Conservation (phyloP, 1,139 yeast species). For the Hanseniaspora sp. region DNA sequence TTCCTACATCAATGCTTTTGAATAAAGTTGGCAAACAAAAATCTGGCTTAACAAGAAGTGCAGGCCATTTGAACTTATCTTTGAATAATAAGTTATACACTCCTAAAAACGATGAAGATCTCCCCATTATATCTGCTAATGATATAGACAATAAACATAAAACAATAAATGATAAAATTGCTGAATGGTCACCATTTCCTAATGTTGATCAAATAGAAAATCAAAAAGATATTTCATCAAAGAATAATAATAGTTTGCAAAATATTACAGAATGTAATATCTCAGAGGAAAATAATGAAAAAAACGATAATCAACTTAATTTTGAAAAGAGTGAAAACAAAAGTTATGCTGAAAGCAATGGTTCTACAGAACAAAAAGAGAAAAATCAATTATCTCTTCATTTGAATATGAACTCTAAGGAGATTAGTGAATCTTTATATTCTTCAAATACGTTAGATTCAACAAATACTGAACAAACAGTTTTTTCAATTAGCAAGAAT, state of each 20-base stretch:
- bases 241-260: not conserved
- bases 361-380: too few species aligned
- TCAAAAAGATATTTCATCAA: not conserved
- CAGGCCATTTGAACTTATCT: slow-evolving; percentile 16
- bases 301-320: too few species aligned
- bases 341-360: too few species aligned
- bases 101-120: not conserved
- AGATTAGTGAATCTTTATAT: too few species aligned
- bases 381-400: too few species aligned
- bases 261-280: not conserved
- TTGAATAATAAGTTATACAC: not conserved
- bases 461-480: not conserved
- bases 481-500: not conserved
- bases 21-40: slow-evolving; percentile 5
- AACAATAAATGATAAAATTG: slow-evolving; percentile 7
- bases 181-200: slow-evolving; percentile 1
- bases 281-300: too few species aligned
- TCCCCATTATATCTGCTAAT: not conserved
- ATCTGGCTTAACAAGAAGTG: slow-evolving; percentile 16
- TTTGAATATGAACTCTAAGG: too few species aligned
- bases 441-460: not conserved
- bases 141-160: slow-evolving; percentile 2
- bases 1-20: not conserved
- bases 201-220: not conserved
- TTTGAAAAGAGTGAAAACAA: too few species aligned